Evolutionary conservation across 148 eudicot genomes (phyloP).

Genomic region (Diospyros lotus): DNA sequence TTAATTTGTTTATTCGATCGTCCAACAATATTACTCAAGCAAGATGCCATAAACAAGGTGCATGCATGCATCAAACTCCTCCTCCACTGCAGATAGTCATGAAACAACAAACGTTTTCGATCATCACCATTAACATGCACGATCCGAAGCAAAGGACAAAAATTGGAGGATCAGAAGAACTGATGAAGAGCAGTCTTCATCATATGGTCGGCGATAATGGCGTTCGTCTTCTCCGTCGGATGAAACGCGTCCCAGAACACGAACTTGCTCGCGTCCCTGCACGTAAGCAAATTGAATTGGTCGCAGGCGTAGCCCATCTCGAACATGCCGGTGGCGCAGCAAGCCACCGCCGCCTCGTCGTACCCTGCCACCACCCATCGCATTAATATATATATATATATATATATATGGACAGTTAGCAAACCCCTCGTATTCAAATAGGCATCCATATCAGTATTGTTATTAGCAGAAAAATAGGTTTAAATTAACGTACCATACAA

Average conservation of each 20-base stretch:
- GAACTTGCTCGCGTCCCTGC: conserved; percentile 56
- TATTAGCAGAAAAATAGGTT: no score
- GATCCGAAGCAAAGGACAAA: no score
- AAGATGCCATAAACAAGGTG: no score
- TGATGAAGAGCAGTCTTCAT: conserved; percentile 26
- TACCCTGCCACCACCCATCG: conserved; percentile 34
- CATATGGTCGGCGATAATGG: conserved; percentile 38
- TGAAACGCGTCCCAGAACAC: conserved; percentile 91
- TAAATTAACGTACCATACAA: conserved; percentile 27
- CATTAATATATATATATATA: background rate
- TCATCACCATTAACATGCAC: no score
- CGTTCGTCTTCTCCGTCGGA: conserved; percentile 61
- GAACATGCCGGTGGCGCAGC: conserved; percentile 65
- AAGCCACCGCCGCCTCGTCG: conserved; percentile 48
- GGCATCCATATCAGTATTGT: no score
- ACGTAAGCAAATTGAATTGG: conserved; percentile 35
- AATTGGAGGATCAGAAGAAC: conserved; percentile 21
- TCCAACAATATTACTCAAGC: no score
- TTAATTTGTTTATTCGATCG: no score
- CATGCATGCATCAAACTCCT: no score
- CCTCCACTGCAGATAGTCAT: no score
- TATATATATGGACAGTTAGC: background rate
- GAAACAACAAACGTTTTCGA: no score
- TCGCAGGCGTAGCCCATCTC: conserved; percentile 69
- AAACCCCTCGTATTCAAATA: no score